Base-by-base conservation (phyloP, 2,329 filamentous ascomycete species). In the Xylariomycetidae sp. region DNA sequence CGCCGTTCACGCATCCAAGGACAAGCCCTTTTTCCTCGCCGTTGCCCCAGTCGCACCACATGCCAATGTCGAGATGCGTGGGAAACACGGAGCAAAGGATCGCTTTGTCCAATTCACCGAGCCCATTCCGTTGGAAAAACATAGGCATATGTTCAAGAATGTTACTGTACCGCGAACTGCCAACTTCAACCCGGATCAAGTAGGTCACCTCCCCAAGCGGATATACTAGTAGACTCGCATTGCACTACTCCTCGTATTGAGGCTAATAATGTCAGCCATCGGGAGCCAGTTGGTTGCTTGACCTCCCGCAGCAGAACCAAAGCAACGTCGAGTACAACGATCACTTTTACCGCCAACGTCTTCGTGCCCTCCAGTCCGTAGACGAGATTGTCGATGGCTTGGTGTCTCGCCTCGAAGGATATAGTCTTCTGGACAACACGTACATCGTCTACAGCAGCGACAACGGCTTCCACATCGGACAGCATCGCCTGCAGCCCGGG, bases 31-130 rank as follows among this genome's bases (percentile, higher is more conserved):
- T 57, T 85, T 86, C 49, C 52, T 87, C 4, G 70, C 68, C 0
- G 64, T 83, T 7, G 75, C 81, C 0, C 82, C 82, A 0, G 68
- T 80, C 5, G 80, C 75, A 0, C 82, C 82, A 1, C 82, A 87
- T 46, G 69, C 70, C 15, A 50, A 48, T 10, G 42, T 49, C 8
- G 35, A 29, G 2, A 37, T 45, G 19, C 38, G 35, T 12, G 25
- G 76, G 79, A 39, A 60, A 70, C 4, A 57, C 37, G 24, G 31
- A 17, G 20, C 22, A n/a, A 12, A 37, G 6, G 1, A 66, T 72
- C 49, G 60, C 56, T 5, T 63, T 65, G 0, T 77, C 78, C 0
- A 19, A 8, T 51, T 51, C 18, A 43, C 40, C 1, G 47, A 50
- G 31, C 49, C 48, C 4, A 63, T 82, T n/a, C n/a, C n/a, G n/a